These are phyloP conservation scores for Serpula lacrymans DNA, from an alignment of 768 basidiomycete species.

Conservation along the genomic window DNA sequence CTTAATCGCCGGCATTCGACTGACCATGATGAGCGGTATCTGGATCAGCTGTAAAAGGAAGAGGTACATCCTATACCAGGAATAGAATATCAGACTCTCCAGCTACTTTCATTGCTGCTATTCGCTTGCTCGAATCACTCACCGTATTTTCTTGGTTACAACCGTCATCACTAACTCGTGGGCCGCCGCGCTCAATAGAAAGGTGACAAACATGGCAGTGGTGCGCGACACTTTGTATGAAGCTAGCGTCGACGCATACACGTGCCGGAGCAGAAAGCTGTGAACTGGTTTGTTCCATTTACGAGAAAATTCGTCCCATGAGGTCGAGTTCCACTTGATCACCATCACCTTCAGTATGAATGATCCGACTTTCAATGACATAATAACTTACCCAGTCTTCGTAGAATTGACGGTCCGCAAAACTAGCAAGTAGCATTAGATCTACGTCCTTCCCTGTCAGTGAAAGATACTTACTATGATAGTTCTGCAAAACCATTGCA, in stretches of 20 bases:
- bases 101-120: too few species aligned
- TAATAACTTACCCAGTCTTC: slow-evolving; percentile 77
- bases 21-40: slow-evolving; percentile 84
- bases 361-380: neutral
- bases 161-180: slow-evolving; percentile 98
- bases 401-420: slow-evolving; percentile 97
- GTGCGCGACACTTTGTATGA: slow-evolving; percentile 71
- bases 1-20: slow-evolving; percentile 73
- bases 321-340: slow-evolving; percentile 93
- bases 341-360: neutral
- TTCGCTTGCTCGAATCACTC: slow-evolving; percentile 16
- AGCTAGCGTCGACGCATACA: slow-evolving; percentile 86
- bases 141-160: slow-evolving; percentile 91
- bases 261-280: slow-evolving; percentile 89
- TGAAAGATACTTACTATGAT: slow-evolving; percentile 58
- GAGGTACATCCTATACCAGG: slow-evolving; percentile 68
- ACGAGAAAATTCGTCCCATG: slow-evolving; percentile 95
- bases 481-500: slow-evolving; percentile 95
- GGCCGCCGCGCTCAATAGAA: slow-evolving; percentile 82
- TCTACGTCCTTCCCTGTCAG: neutral
- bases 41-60: slow-evolving; percentile 85
- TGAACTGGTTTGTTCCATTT: slow-evolving; percentile 99
- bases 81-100: neutral
- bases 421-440: slow-evolving; percentile 43
- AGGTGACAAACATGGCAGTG: slow-evolving; percentile 90